A percentile compares a stretch with the other conserved stretches of the same genome.
These are phyloP conservation scores for Hypoxylon sp. DNA, from an alignment of 2,329 filamentous ascomycete genomes.

Conservation along the genomic window DNA sequence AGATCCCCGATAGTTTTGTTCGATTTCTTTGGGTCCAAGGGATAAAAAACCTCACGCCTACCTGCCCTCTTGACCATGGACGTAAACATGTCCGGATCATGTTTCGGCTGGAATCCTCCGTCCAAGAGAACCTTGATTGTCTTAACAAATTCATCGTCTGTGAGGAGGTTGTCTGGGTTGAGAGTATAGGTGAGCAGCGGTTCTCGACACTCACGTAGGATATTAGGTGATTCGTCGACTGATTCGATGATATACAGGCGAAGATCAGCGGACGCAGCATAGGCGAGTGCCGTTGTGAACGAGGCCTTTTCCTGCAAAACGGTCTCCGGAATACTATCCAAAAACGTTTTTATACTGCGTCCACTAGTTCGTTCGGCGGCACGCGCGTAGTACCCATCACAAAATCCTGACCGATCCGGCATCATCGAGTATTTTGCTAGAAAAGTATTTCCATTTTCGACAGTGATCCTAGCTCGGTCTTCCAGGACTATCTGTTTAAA, in stretches of 20 bases:
- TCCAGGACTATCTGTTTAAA: conserved; percentile 33
- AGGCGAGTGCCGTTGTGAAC: conserved; percentile 12
- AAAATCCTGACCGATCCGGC: neutral
- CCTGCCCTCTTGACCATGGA: neutral
- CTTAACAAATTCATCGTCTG: neutral
- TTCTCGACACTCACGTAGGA: conserved; percentile 11
- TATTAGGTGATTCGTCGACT: conserved; percentile 6
- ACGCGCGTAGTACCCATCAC: neutral
- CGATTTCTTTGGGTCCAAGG: neutral
- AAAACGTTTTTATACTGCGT: conserved; percentile 33
- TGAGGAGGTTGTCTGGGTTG: neutral
- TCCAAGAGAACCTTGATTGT: conserved; percentile 19
- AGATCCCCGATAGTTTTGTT: neutral
- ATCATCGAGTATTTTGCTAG: conserved; percentile 20
- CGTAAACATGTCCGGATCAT: conserved; percentile 18
- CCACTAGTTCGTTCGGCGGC: conserved; percentile 25
- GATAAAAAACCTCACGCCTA: neutral
- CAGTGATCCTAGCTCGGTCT: conserved; percentile 20
- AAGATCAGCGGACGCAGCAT: conserved; percentile 21
- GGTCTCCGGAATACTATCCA: conserved; percentile 17
- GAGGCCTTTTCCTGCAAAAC: neutral
- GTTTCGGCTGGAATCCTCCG: conserved; percentile 4
- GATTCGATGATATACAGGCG: conserved; percentile 29
- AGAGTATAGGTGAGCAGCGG: neutral
- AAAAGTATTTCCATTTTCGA: conserved; percentile 33